Base-by-base conservation (phyloP, 768 basidiomycete genomes). In the Suillus cothurnatus region DNA sequence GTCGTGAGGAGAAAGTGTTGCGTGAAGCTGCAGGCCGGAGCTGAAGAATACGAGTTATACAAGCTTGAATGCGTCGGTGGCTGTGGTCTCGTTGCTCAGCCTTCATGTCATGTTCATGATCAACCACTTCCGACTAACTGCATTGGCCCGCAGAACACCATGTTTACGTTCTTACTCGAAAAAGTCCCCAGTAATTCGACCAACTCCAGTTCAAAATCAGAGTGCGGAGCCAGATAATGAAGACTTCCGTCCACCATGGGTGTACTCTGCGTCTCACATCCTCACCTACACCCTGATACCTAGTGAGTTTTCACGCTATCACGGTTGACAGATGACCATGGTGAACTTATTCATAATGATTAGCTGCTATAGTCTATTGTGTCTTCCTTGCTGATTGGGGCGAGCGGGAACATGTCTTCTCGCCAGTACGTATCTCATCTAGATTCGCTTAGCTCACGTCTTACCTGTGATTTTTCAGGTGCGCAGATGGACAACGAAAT, bases 331-430 rank as follows among this genome's bases (percentile, higher is more conserved):
- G 23, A 26, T 53, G 11, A 57, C 31, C 14, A 26, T 34, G 9
- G 23, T 15, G 21, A 45, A 36, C 17, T 36, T 47, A 45, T 61
- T 11, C 21, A 61, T 66, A 49, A 32, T n/a, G 17, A 65, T 50
- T 68, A 91, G 89, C 78, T 28, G 77, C 83, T n/a, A 72, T 80
- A 19, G 45, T 86, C 4, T 91, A 91, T 67, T 82, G 82, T 3
- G 78, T 88, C 26, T 88, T 91, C 72, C 74, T 87, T 63, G 83
- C 85, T 60, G 88, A 91, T 72, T 91, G 85, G 73, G 89, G 89
- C 4, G 86, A 88, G n/a, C 78, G 81, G 56, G 89, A 91, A 28
- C 89, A 91, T 72, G 86, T 90, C 32, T 91, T 89, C 74, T 84
- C 82, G 74, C 86, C 87, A 28, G 89, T 90, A 67, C 72, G 86